Evolutionary conservation across 169 alveolate genomes (phyloP).

Genomic region (Toxoplasma gondii): DNA sequence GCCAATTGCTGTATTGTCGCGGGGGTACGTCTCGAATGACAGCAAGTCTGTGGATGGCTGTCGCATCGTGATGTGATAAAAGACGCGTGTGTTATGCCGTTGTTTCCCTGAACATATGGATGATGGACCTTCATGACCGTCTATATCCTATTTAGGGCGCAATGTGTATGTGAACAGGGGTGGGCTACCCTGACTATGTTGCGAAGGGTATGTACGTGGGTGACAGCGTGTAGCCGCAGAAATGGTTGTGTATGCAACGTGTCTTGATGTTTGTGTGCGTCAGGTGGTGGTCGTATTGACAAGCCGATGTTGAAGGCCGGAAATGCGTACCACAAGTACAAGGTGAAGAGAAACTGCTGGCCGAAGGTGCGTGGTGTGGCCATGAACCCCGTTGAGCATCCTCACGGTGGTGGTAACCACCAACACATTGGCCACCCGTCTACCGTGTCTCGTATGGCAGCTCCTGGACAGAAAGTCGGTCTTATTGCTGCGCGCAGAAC

Average conservation of each 20-base stretch:
- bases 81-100: background rate
- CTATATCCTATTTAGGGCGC: background rate
- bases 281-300: conserved; percentile 99
- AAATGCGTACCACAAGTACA: conserved; percentile 96
- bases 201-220: too few species aligned
- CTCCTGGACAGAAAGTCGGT: conserved; percentile 99
- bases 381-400: conserved; percentile 99
- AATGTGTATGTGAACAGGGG: too few species aligned
- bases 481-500: conserved; percentile 99
- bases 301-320: conserved; percentile 99
- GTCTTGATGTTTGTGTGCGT: conserved; percentile 83
- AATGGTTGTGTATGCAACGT: background rate
- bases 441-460: conserved; percentile 97
- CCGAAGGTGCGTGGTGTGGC: conserved; percentile 99
- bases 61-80: background rate
- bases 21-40: too few species aligned
- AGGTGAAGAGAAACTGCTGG: conserved; percentile 99
- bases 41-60: background rate
- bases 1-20: too few species aligned
- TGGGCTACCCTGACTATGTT: too few species aligned
- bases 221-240: too few species aligned
- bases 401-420: conserved; percentile 99
- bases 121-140: background rate
- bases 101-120: background rate
- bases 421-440: conserved; percentile 99